Conservation (phyloP, 2,329 filamentous ascomycete species). For the Aspergillus sp. region DNA sequence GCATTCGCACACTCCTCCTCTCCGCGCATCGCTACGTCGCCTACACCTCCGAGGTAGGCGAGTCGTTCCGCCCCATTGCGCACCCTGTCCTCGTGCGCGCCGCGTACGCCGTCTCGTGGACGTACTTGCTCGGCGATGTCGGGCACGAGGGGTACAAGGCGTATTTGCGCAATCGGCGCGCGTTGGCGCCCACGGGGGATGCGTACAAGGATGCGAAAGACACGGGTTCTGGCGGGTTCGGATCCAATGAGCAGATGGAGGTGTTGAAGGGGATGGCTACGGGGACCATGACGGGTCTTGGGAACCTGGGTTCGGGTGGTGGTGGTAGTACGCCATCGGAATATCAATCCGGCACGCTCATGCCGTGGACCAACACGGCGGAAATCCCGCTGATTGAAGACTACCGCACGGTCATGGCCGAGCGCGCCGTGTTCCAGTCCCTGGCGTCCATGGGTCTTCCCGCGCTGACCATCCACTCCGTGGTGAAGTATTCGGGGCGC, state of each 20-base stretch:
- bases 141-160: slow-evolving; percentile 91
- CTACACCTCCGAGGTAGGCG: slow-evolving; percentile 93
- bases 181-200: slow-evolving; percentile 59
- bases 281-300: slow-evolving; percentile 18
- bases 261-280: slow-evolving; percentile 30
- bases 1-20: slow-evolving; percentile 76
- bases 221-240: slow-evolving; percentile 14
- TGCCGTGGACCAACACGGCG: slow-evolving; percentile 33
- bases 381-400: slow-evolving; percentile 71
- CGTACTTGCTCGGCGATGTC: slow-evolving; percentile 85
- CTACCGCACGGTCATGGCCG: slow-evolving; percentile 81
- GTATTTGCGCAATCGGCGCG: slow-evolving; percentile 75
- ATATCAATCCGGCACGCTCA: slow-evolving; percentile 17
- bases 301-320: no score
- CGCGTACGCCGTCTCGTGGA: slow-evolving; percentile 88
- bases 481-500: slow-evolving; percentile 78
- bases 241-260: slow-evolving; percentile 1
- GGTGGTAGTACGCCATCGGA: slow-evolving; percentile 2
- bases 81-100: slow-evolving; percentile 72
- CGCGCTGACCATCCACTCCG: slow-evolving; percentile 85
- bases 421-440: slow-evolving; percentile 83
- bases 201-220: slow-evolving; percentile 33
- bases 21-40: slow-evolving; percentile 93
- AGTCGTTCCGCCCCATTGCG: slow-evolving; percentile 87
- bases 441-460: slow-evolving; percentile 90